These are phyloP conservation scores for Fusarium tjaetaba DNA, from an alignment of 2,329 filamentous ascomycete genomes.

Conservation along the genomic window DNA sequence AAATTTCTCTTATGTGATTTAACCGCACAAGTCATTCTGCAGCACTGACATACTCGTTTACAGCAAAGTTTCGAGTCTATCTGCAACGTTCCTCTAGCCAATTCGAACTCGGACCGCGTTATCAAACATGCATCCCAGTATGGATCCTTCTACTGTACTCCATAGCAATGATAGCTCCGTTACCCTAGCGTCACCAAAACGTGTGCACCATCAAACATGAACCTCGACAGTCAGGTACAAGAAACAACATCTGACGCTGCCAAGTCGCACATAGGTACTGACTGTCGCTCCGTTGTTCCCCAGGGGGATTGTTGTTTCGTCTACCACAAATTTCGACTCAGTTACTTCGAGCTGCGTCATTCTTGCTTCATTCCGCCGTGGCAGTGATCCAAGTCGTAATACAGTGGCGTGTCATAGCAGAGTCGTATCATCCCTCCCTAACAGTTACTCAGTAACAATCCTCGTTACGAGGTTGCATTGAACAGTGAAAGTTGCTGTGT, in stretches of 20 bases:
- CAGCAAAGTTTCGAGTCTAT: background rate
- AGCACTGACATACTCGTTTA: background rate
- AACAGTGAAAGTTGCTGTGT: background rate
- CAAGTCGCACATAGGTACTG: background rate
- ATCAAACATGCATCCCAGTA: slow-evolving; percentile 7
- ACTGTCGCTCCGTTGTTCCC: background rate
- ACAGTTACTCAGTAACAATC: background rate
- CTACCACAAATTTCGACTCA: background rate
- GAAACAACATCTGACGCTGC: background rate
- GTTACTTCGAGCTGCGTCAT: slow-evolving; percentile 25
- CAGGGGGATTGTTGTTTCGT: background rate
- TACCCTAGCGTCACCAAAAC: slow-evolving; percentile 10
- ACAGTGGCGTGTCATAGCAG: slow-evolving; percentile 33
- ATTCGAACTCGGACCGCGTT: slow-evolving; percentile 13
- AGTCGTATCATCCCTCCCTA: background rate
- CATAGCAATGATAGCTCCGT: slow-evolving; percentile 1
- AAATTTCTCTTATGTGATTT: background rate
- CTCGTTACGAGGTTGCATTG: background rate
- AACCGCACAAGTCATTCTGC: background rate
- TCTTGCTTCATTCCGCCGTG: slow-evolving; percentile 29
- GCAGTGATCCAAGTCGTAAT: slow-evolving; percentile 5
- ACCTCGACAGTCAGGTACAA: slow-evolving; percentile 1
- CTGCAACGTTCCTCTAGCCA: background rate
- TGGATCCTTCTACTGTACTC: background rate
- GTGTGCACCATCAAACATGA: background rate